Evolutionary conservation across 495 filamentous ascomycete species (phyloP), one percentile per base, ranked within the genome.

Genomic region (Jackrogersella minutella): DNA sequence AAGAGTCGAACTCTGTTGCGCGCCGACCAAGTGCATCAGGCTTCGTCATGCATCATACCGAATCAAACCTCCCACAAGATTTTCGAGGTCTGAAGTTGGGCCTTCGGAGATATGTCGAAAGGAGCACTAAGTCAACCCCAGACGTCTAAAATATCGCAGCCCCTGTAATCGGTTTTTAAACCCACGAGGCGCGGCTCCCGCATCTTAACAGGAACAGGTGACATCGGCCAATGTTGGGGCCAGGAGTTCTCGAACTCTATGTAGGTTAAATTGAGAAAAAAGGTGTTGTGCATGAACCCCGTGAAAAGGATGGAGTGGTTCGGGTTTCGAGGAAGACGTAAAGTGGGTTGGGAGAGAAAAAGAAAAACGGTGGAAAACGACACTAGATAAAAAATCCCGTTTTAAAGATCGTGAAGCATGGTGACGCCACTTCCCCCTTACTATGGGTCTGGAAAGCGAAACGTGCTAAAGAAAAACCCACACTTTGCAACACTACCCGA

Each of bases 371-470:
- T 52, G 16, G 17, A 36, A 52, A 52, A 34, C 30, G 28, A 36
- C 13, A 43, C n/a, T 16, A 22, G 13, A 21, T 28, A 5, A 31
- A 44, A 64, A 51, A 43, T 44, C 24, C 33, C 47, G 47, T 53
- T 65, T 65, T 65, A 19, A 28, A 13, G 30, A 66, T 66, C 64
- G 64, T 61, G 50, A 61, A 50, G 49, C 24, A 66, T 55, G 53
- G 37, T 65, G 46, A 58, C 62, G 62, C 49, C 49, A 54, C 37
- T 36, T 36, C 31, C 39, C 40, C 50, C 40, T 34, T 36, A 44
- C 28, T 52, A 52, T 61, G 36, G 34, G 34, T 52, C 30, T 33
- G 9, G 17, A 30, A 34, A 13, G n/a, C n/a, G 30, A 21, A 17
- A 13, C 31, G 16, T 36, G 49, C 28, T 33, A 52, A n/a, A 52